Evolutionary conservation across 2,329 filamentous ascomycete genomes (phyloP).

Genomic region (Penicillium sp.): DNA sequence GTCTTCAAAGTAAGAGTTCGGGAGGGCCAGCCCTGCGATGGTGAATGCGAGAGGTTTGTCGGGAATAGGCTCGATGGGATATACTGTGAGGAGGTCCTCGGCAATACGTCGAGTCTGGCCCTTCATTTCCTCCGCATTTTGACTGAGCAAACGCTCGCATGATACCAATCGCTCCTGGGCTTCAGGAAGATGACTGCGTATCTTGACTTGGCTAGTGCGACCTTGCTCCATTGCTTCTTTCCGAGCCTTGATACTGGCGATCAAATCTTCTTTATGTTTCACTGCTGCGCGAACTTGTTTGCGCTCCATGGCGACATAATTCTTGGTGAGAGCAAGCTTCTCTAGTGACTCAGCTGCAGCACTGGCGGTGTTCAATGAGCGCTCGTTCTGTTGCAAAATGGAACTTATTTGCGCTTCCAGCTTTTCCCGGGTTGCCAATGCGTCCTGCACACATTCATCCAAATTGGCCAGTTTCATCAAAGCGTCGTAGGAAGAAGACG

Average conservation of each 20-base stretch:
- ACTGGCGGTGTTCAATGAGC: slow-evolving; percentile 31
- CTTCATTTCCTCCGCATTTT: slow-evolving; percentile 65
- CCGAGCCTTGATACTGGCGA: slow-evolving; percentile 65
- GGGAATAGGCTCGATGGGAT: slow-evolving; percentile 72
- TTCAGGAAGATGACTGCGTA: slow-evolving; percentile 63
- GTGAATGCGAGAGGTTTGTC: slow-evolving; percentile 74
- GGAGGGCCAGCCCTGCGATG: slow-evolving; percentile 75
- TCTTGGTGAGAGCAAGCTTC: slow-evolving; percentile 44
- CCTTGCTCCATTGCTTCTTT: slow-evolving; percentile 69
- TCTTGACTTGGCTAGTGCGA: slow-evolving; percentile 59
- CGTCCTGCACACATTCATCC: slow-evolving; percentile 89
- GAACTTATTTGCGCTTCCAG: slow-evolving; percentile 77
- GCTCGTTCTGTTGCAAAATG: slow-evolving; percentile 43
- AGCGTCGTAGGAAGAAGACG: slow-evolving; percentile 81
- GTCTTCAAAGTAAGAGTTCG: slow-evolving; percentile 77
- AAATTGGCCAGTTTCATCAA: slow-evolving; percentile 86
- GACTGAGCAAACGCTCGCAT: slow-evolving; percentile 57
- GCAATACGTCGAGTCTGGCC: slow-evolving; percentile 89
- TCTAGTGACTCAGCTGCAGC: slow-evolving; percentile 43
- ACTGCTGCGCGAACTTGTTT: slow-evolving; percentile 65
- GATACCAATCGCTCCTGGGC: slow-evolving; percentile 61
- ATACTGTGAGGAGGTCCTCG: slow-evolving; percentile 77
- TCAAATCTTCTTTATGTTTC: slow-evolving; percentile 67
- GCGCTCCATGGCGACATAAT: slow-evolving; percentile 63
- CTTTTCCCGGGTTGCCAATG: slow-evolving; percentile 71